phyloP scores from a whole-genome alignment of 192 early-diverging fungal species.

The Piromyces finnis region DNA sequence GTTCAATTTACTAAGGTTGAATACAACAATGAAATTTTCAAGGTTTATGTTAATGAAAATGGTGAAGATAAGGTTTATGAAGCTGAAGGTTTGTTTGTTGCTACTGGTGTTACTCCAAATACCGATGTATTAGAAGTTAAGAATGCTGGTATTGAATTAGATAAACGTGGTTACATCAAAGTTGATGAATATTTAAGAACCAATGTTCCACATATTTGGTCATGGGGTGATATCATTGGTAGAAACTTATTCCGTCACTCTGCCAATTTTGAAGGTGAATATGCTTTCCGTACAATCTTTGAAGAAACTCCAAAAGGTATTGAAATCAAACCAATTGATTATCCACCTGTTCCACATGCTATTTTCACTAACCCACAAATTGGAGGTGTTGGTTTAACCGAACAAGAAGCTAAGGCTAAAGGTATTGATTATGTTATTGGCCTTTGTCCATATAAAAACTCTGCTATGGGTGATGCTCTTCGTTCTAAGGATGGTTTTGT shows the following conservation, averaged over 20 bases:
- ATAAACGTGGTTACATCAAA: conserved; percentile 4
- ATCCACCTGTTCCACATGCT: conserved; percentile 18
- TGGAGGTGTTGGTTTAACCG: conserved; percentile 95
- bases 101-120: conserved; percentile 11
- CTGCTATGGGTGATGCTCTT: conserved; percentile 20
- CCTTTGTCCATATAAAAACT: conserved; percentile 95
- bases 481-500: conserved; percentile 93
- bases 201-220: conserved; percentile 4
- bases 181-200: conserved; percentile 11
- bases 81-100: conserved; percentile 8
- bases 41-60: background rate
- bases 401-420: conserved; percentile 75
- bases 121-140: conserved; percentile 1
- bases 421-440: conserved; percentile 80
- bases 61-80: background rate
- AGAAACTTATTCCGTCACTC: conserved; percentile 15
- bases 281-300: conserved; percentile 7
- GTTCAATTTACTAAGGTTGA: background rate
- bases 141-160: conserved; percentile 2
- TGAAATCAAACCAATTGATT: conserved; percentile 1
- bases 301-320: background rate
- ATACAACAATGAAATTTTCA: background rate
- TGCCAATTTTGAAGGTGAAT: conserved; percentile 16
- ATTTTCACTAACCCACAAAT: conserved; percentile 77
- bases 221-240: conserved; percentile 15